Evolutionary conservation across 106 monocot genomes (phyloP).

Genomic region (Alisma plantagoaquatica): DNA sequence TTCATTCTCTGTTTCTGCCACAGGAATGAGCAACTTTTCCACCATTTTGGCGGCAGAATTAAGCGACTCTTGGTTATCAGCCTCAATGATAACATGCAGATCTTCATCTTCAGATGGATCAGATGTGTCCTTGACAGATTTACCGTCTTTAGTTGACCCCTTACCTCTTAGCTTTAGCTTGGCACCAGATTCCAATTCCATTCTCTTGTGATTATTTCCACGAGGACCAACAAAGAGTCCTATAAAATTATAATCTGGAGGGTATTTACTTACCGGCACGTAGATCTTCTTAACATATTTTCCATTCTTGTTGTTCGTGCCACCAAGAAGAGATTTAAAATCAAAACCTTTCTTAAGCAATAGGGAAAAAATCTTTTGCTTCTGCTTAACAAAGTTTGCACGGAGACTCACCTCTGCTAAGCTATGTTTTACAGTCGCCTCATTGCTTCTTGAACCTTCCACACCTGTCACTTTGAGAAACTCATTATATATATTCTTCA

Average conservation of each 20-base stretch:
- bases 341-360: constrained; percentile 8
- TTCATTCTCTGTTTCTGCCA: constrained; percentile 19
- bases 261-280: constrained; percentile 47
- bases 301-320: not conserved
- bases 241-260: constrained; percentile 52
- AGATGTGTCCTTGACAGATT: not conserved
- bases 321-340: not conserved
- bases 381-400: no score
- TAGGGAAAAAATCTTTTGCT: constrained; percentile 10
- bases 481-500: constrained; percentile 6
- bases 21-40: constrained; percentile 65
- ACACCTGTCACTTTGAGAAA: not conserved
- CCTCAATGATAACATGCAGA: constrained; percentile 53
- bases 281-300: constrained; percentile 66
- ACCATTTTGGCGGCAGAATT: constrained; percentile 49
- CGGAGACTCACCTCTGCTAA: no score
- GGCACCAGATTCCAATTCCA: constrained; percentile 59
- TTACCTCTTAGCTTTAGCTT: constrained; percentile 44
- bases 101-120: constrained; percentile 51
- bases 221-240: constrained; percentile 63
- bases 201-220: constrained; percentile 47
- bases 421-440: no score
- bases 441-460: not conserved
- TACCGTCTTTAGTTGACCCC: constrained; percentile 17
- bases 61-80: constrained; percentile 37